A percentile compares a stretch with the other conserved stretches of the same genome.
phyloP scores from a whole-genome alignment of 257 asterid genomes.

The Solanum bulbocastanum region DNA sequence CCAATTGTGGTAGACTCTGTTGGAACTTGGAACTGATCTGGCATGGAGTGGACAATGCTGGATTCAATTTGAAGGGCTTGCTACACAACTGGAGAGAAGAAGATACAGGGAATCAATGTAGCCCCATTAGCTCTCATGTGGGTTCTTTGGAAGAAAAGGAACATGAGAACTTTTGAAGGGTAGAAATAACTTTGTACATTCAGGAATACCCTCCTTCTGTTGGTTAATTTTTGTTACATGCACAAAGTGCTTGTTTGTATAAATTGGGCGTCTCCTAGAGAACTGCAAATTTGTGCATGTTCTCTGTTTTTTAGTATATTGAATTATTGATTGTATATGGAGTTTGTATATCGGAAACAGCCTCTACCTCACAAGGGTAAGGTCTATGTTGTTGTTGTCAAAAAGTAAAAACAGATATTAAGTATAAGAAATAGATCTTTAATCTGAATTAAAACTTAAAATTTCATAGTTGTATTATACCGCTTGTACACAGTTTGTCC shows the following conservation, averaged over 20 bases:
- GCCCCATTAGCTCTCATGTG: neutral
- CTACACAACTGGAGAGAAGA: neutral
- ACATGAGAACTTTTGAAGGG: neutral
- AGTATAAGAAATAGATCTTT: neutral
- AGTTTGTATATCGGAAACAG: neutral
- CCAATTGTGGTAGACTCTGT: neutral
- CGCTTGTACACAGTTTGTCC: neutral
- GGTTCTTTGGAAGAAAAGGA: neutral
- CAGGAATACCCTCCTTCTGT: neutral
- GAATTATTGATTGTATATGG: neutral
- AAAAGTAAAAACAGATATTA: neutral
- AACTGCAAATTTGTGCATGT: neutral
- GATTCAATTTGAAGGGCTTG: neutral
- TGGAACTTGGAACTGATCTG: neutral
- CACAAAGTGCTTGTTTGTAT: neutral
- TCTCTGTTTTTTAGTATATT: neutral
- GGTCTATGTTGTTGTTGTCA: neutral
- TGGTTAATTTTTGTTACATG: neutral
- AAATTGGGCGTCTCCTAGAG: neutral
- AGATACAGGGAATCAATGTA: neutral
- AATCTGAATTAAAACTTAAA: neutral
- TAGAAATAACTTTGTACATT: neutral
- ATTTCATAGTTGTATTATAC: neutral
- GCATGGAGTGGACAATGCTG: neutral
- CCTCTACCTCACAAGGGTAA: neutral